A percentile compares a stretch with the other conserved stretches of the same genome.
Evolutionary conservation across 2,329 filamentous ascomycete species (phyloP).

Genomic region (Aspergillus fijiensis): DNA sequence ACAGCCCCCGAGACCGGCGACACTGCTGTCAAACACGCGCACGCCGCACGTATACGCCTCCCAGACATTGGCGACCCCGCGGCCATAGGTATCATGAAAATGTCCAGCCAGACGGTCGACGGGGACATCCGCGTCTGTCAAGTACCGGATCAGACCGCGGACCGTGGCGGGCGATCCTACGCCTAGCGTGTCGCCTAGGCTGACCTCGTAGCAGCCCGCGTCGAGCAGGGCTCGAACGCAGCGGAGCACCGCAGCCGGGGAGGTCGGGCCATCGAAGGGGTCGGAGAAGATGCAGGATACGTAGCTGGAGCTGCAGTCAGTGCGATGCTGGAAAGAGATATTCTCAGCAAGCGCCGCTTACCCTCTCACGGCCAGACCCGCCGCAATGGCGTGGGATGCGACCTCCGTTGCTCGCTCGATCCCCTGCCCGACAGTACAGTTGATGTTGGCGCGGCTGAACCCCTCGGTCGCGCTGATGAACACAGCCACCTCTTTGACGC

Average conservation of each 20-base stretch:
- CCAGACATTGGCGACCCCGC: slow-evolving; percentile 78
- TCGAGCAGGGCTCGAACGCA: slow-evolving; percentile 65
- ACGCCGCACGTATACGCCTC: slow-evolving; percentile 76
- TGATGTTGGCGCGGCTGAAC: slow-evolving; percentile 46
- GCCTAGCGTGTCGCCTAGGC: slow-evolving; percentile 84
- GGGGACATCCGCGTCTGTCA: slow-evolving; percentile 55
- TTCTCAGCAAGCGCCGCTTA: slow-evolving; percentile 11
- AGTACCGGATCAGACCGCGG: slow-evolving; percentile 31
- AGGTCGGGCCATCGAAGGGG: slow-evolving; percentile 54
- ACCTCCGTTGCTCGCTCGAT: slow-evolving; percentile 37
- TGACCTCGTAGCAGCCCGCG: slow-evolving; percentile 88
- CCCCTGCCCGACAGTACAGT: slow-evolving; percentile 41
- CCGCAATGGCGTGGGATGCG: slow-evolving; percentile 25
- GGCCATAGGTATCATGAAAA: slow-evolving; percentile 86
- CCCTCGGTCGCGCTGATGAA: slow-evolving; percentile 46
- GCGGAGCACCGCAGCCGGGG: slow-evolving; percentile 51
- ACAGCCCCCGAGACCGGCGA: slow-evolving; percentile 79
- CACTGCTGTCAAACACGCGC: slow-evolving; percentile 74
- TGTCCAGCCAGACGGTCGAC: slow-evolving; percentile 74
- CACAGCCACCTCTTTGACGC: slow-evolving; percentile 41
- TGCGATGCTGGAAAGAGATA: background rate
- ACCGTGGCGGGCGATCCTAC: slow-evolving; percentile 65
- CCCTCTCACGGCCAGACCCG: slow-evolving; percentile 38
- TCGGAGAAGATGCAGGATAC: slow-evolving; percentile 46
- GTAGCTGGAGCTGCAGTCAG: slow-evolving; percentile 21